Evolutionary conservation across 108 stramenopile species (phyloP), one percentile per base, ranked within the genome.

Genomic region (Cyclotella baltica): DNA sequence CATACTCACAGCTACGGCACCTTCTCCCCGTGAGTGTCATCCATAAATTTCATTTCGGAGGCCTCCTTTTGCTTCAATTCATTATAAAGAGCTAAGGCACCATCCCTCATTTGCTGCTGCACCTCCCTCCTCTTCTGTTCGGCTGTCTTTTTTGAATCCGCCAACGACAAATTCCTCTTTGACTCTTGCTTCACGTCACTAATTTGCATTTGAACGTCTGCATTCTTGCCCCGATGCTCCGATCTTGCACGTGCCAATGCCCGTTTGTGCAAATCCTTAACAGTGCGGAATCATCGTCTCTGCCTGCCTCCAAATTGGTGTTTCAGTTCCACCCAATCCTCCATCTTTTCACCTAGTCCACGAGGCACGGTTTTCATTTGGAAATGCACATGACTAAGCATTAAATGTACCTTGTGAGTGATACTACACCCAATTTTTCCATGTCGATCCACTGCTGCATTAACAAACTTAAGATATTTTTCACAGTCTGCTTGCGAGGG

Each of bases 271-370:
- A 35, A 33, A 35, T 63, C 33, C 35, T 63, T 33, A 1, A 63
- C 35, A 2, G 62, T 63, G 1, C 31, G 62, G 16, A 63, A 63
- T 33, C 33, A 3, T 33, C 62, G 1, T 0, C 33, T 1, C 35
- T 10, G 8, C 30, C 3, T 16, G 1, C 13, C 36, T 19, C 62
- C 62, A 31, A 15, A 11, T 6, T 63, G 62, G 35, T 63, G 62
- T 16, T 20, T 10, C 2, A 2, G 13, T 33, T 63, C 62, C 34
- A 63, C 62, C 62, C 62, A 63, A 37, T 63, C 62, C 31, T 63
- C 8, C 62, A 36, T 63, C 1, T 63, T 63, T 22, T 63, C 62
- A 3, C 62, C 62, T 33, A 63, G 35, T 37, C 62, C 62, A 3
- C 62, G 34, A 1, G 62, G 62, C 2, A 63, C 34, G 22, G 31